Evolutionary conservation across 2,329 filamentous ascomycete species (phyloP).

Genomic region (Colletotrichum cuscutae): DNA sequence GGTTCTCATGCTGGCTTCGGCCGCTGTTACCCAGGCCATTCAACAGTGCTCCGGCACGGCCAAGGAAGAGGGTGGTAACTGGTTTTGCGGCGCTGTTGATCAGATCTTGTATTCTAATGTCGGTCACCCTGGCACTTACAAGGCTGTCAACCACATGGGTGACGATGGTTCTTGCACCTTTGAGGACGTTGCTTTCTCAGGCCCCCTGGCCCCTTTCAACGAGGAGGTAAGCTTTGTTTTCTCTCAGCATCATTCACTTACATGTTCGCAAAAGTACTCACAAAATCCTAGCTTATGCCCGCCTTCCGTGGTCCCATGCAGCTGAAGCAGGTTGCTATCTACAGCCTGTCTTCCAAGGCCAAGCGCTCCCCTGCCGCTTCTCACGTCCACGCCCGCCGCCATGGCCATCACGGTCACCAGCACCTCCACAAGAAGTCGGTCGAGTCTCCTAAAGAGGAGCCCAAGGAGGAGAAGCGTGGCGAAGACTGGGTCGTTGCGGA

Average conservation of each 20-base stretch:
- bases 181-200: slow-evolving; percentile 62
- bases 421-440: slow-evolving; percentile 59
- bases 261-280: neutral
- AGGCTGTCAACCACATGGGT: slow-evolving; percentile 71
- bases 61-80: slow-evolving; percentile 64
- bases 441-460: slow-evolving; percentile 39
- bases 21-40: slow-evolving; percentile 43
- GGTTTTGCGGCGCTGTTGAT: slow-evolving; percentile 72
- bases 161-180: slow-evolving; percentile 64
- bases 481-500: slow-evolving; percentile 63
- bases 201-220: slow-evolving; percentile 73
- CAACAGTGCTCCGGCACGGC: slow-evolving; percentile 49
- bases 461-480: slow-evolving; percentile 57
- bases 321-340: slow-evolving; percentile 76
- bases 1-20: slow-evolving; percentile 42
- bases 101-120: slow-evolving; percentile 73
- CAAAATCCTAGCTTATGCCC: slow-evolving; percentile 68
- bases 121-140: slow-evolving; percentile 69
- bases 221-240: slow-evolving; percentile 68
- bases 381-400: slow-evolving; percentile 45
- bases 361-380: slow-evolving; percentile 42
- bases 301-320: slow-evolving; percentile 78
- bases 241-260: neutral
- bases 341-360: slow-evolving; percentile 59
- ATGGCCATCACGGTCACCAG: slow-evolving; percentile 59